Conservation (phyloP, 352 stramenopile genomes). For the Pythium aristosporum region DNA sequence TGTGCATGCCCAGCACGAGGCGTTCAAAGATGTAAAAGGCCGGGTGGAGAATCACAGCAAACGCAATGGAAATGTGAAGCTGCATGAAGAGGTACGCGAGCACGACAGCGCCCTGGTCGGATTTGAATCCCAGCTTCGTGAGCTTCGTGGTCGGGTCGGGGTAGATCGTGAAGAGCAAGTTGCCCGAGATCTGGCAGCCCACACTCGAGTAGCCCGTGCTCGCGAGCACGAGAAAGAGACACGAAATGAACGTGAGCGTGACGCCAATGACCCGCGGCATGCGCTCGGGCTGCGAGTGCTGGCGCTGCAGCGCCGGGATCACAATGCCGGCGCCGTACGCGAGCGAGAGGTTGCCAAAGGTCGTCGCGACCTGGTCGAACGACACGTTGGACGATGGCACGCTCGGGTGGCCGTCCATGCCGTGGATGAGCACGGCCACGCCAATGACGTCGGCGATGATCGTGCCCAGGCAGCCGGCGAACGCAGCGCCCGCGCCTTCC, state of each 20-base stretch:
- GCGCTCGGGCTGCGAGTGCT: constrained; percentile 22
- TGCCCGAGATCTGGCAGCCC: constrained; percentile 64
- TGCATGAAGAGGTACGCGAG: constrained; percentile 50
- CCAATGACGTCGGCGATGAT: constrained; percentile 32
- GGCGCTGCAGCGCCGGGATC: constrained; percentile 29
- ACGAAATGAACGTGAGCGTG: constrained; percentile 33
- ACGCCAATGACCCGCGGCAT: constrained; percentile 35
- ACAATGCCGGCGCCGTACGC: constrained; percentile 35
- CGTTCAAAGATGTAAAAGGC: constrained; percentile 52
- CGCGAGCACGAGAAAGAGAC: constrained; percentile 46
- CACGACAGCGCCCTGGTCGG: constrained; percentile 29
- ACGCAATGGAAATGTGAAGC: constrained; percentile 48
- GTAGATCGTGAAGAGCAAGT: constrained; percentile 69
- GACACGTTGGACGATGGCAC: constrained; percentile 25
- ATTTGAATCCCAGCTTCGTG: constrained; percentile 29
- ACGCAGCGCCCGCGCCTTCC: constrained; percentile 28
- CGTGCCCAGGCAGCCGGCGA: constrained; percentile 30
- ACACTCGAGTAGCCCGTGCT: constrained; percentile 48
- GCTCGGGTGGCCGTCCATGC: constrained; percentile 28
- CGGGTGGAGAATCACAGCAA: constrained; percentile 51
- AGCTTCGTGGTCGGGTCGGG: constrained; percentile 28
- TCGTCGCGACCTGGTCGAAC: constrained; percentile 30
- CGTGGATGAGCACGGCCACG: constrained; percentile 25
- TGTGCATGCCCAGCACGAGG: constrained; percentile 27
- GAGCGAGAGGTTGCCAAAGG: constrained; percentile 36